A percentile compares a stretch with the other conserved stretches of the same genome.
Conservation (phyloP, 73 alveolate genomes). For the Paramecium sexaurelia region DNA sequence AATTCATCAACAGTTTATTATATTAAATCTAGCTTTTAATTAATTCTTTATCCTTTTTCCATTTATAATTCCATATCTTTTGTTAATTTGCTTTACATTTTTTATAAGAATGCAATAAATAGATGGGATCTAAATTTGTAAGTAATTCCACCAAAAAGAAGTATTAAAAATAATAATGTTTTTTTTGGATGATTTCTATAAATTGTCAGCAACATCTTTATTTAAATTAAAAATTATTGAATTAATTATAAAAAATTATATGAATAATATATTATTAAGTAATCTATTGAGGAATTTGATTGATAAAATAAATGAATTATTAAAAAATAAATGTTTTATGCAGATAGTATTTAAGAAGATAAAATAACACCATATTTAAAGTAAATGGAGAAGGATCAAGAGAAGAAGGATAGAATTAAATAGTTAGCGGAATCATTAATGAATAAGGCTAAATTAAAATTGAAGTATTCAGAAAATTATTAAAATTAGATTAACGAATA, state of each 20-base stretch:
- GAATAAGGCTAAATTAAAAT: slow-evolving; percentile 10
- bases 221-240: neutral
- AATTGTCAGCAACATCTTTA: neutral
- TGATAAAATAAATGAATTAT: neutral
- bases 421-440: neutral
- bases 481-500: neutral
- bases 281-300: neutral
- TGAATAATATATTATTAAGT: neutral
- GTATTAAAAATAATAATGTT: neutral
- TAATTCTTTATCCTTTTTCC: neutral
- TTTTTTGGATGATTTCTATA: slow-evolving; percentile 8
- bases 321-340: slow-evolving; percentile 3
- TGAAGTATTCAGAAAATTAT: neutral
- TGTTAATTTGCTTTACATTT: neutral
- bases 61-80: neutral
- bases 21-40: neutral
- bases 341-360: neutral
- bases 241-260: neutral
- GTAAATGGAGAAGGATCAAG: neutral
- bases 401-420: neutral
- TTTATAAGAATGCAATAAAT: neutral
- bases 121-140: neutral
- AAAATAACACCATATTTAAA: neutral
- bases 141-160: slow-evolving; percentile 9
- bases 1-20: neutral